phyloP scores from a whole-genome alignment of 2,329 filamentous ascomycete species.

The Fusarium liriodendri region DNA sequence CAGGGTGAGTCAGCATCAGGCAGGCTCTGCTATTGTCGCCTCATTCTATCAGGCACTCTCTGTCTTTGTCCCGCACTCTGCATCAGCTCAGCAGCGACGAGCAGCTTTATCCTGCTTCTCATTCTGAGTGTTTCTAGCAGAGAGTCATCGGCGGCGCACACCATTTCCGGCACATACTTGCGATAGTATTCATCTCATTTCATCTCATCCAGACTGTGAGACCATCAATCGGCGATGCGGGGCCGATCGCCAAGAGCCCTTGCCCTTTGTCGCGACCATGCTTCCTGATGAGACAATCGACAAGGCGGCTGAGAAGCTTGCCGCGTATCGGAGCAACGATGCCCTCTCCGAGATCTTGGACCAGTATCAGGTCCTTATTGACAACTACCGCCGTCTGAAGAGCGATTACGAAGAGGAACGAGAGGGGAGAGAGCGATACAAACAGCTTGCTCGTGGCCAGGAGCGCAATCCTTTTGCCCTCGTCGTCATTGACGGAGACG shows the following conservation, averaged over 20 bases:
- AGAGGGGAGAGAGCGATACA: constrained; percentile 65
- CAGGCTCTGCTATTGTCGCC: background rate
- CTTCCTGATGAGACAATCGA: constrained; percentile 36
- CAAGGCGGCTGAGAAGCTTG: constrained; percentile 43
- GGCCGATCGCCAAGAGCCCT: constrained; percentile 12
- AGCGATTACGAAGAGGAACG: constrained; percentile 68
- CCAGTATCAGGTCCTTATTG: constrained; percentile 55
- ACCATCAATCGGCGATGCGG: constrained; percentile 27
- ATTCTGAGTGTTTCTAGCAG: background rate
- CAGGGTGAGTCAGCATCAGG: background rate
- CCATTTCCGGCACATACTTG: background rate
- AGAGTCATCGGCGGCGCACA: background rate
- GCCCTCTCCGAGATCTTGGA: constrained; percentile 46
- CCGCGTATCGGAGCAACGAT: constrained; percentile 45
- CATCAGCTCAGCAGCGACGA: constrained; percentile 21
- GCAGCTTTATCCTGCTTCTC: background rate
- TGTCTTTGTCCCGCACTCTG: background rate
- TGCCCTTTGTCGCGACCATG: constrained; percentile 27
- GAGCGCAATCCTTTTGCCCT: constrained; percentile 69
- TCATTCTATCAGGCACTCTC: background rate
- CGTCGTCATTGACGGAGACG: constrained; percentile 71
- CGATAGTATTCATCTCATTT: background rate
- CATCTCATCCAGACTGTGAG: background rate
- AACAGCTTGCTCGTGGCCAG: constrained; percentile 60
- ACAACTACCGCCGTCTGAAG: constrained; percentile 65